Base-by-base conservation (phyloP, 2,329 filamentous ascomycete species). In the Scortechinia acanthostroma region DNA sequence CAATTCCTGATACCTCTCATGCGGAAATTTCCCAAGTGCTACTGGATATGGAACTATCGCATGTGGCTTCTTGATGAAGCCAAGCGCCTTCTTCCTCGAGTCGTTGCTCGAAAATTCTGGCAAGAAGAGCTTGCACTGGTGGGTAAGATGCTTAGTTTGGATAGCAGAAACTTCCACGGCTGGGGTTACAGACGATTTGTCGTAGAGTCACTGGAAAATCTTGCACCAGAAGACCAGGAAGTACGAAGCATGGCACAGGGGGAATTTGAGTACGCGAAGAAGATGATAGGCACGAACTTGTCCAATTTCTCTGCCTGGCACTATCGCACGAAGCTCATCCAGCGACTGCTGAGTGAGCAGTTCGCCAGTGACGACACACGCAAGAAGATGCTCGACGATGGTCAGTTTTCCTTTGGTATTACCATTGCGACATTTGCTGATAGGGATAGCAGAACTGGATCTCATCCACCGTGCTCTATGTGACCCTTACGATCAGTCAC, bases 11-110 rank as follows among this genome's bases (percentile, higher is more conserved):
- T 83, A n/a, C 73, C 74, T 6, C 65, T 84, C 22, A 65, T 83
- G 33, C 70, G 73, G 42, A 75, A 77, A 51, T 83, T 72, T 51
- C 80, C 80, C 14, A 84, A 84, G 57, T 83, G 80, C 64, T 84
- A 84, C 60, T 83, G 80, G 80, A 81, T 84, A 54, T 84, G 80
- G 80, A 83, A 83, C 51, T 78, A 84, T 55, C 74, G 80, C 40
- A 55, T 74, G 47, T 84, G 80, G 80, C 65, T 83, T 5, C 60
- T 84, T 19, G 61, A 73, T 40, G 68, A 74, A 52, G 71, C 74
- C 21, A 73, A 74, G n/a, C 56, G 59, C n/a, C 59, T 73, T 20
- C 61, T 80, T 3, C 70, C 75, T 4, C 45, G 58, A 19, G 48
- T 61, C 4, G 54, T 63, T 15, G 64, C 75, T 10, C 64, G 62